Evolutionary conservation across 1,139 yeast genomes (phyloP).

Genomic region (Zhuliangozyma parablackwelliae): DNA sequence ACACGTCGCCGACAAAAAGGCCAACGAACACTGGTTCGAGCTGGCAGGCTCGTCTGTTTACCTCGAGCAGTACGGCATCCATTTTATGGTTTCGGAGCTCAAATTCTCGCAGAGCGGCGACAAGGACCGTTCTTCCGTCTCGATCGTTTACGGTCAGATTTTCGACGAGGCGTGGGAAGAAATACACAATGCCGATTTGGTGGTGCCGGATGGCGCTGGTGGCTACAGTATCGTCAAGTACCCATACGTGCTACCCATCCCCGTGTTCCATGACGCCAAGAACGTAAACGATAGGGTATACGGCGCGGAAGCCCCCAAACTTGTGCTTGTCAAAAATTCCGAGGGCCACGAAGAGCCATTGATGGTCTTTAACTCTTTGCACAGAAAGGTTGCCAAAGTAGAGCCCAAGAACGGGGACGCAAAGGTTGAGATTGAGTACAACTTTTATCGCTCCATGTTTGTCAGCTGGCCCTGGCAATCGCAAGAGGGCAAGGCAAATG

Average conservation of each 20-base stretch:
- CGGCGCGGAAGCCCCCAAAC: constrained; percentile 43
- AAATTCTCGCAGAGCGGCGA: constrained; percentile 19
- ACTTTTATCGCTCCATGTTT: constrained; percentile 19
- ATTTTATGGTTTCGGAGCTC: constrained; percentile 26
- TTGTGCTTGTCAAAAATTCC: constrained; percentile 26
- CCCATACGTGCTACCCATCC: constrained; percentile 31
- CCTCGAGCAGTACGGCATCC: constrained; percentile 30
- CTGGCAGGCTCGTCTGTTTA: constrained; percentile 31
- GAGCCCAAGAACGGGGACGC: not conserved
- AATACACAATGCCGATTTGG: constrained; percentile 17
- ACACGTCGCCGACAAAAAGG: constrained; percentile 14
- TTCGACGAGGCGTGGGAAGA: constrained; percentile 25
- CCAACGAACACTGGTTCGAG: constrained; percentile 22
- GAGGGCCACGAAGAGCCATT: constrained; percentile 36
- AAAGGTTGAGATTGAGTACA: constrained; percentile 8
- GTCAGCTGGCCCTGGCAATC: constrained; percentile 27
- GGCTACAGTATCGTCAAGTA: constrained; percentile 14
- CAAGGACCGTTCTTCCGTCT: constrained; percentile 19
- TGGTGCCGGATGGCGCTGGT: constrained; percentile 4
- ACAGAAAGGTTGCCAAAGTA: constrained; percentile 16
- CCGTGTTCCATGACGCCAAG: constrained; percentile 26
- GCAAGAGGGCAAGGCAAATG: constrained; percentile 25
- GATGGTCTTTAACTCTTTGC: constrained; percentile 29
- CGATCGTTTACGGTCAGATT: constrained; percentile 16
- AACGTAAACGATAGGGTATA: constrained; percentile 19